Base-by-base conservation (phyloP, 2,329 filamentous ascomycete species). In the Cercospora zeae-maydis region DNA sequence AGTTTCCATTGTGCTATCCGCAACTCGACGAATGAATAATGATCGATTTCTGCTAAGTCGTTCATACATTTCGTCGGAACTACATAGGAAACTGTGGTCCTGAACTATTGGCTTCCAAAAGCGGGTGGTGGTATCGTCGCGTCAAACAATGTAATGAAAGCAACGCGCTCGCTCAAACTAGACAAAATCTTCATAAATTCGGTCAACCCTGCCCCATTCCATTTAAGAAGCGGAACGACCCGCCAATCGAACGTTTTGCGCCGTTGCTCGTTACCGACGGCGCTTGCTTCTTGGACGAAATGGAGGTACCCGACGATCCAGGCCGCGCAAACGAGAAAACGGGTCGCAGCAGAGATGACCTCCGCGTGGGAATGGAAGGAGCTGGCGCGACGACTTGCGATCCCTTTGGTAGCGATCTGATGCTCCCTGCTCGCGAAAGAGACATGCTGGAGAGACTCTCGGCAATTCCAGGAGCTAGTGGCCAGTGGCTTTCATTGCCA, bases 381-480 rank as follows among this genome's bases (percentile, higher is more conserved):
- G 42, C 14, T 19, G 21, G 16, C 27, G 42, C 21, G 13, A 42
- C 11, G 19, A 8, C n/a, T 42, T 56, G 16, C 14, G 27, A 33
- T 14, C 53, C 33, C 8, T 56, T 42, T 13, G 53, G 34, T 11
- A 56, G 33, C 5, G 39, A 33, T 52, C 14, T 59, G 45, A 51
- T 59, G 31, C 42, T 59, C 21, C 57, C 31, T 30, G 37, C 45
- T 33, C 57, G 31, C 27, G 57, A 52, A 19, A 59, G 21, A 21
- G 57, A 59, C 33, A 51, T n/a, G n/a, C 16, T 36, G 16, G 21
- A 21, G n/a, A 58, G 56, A 30, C 56, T 59, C n/a, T 54, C 55
- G 2, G 55, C 56, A 7, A 58, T 55, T 33, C 31, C 47, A 13
- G 61, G 36, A 2, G 55, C 30, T 27, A 55, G 11, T 3, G 61